Percentiles rank a stretch among this genome's conserved stretches.
Conservation (phyloP, 225 moss, liverwort and hornwort species). For the Asterella californica region DNA sequence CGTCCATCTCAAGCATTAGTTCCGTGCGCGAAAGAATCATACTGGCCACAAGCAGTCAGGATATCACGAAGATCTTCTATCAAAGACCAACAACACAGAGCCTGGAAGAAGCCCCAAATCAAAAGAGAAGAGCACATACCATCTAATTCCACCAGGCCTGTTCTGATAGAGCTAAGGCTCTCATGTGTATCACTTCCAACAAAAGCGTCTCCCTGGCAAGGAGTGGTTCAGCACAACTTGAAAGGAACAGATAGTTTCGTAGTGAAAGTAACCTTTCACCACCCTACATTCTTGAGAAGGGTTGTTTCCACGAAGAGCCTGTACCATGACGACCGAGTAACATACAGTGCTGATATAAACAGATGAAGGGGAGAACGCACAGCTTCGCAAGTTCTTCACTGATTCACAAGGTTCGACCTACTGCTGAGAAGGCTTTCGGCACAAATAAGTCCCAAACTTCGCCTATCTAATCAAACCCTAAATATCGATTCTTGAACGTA, state of each 20-base stretch:
- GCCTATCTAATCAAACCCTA: conserved; percentile 29
- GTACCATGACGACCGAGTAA: conserved; percentile 25
- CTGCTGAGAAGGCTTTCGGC: conserved; percentile 25
- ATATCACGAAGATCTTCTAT: not conserved
- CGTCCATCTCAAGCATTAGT: not conserved
- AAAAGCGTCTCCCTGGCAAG: not conserved
- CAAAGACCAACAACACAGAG: not conserved
- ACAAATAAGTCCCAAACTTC: conserved; percentile 26
- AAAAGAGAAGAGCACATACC: not conserved
- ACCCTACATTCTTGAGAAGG: conserved; percentile 20
- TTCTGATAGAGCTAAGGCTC: not conserved
- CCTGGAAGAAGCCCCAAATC: not conserved
- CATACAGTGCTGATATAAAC: conserved; percentile 27
- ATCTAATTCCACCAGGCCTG: not conserved
- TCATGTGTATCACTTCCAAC: not conserved
- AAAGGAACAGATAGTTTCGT: not conserved
- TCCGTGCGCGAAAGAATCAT: not conserved
- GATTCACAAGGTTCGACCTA: conserved; percentile 33
- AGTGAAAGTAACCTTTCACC: conserved; percentile 16
- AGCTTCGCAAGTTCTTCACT: conserved; percentile 33
- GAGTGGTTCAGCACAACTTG: not conserved
- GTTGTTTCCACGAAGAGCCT: conserved; percentile 20
- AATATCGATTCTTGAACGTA: conserved; percentile 20
- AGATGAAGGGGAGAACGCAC: conserved; percentile 28
- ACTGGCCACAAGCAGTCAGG: not conserved